Base-by-base conservation (phyloP, 2,329 filamentous ascomycete species). In the Coniochaeta prunicola region DNA sequence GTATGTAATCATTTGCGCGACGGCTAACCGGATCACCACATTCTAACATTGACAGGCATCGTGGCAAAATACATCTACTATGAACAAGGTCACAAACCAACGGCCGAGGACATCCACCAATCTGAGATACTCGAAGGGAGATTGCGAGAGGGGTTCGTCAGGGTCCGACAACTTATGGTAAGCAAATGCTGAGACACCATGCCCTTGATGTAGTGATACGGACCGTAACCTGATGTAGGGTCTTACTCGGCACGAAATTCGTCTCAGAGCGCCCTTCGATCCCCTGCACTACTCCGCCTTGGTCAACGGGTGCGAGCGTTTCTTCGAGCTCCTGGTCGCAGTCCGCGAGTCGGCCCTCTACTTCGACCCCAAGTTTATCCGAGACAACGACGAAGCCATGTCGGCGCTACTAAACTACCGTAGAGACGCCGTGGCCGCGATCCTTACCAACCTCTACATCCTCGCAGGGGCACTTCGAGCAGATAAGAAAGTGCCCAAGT, bases 11-110 rank as follows among this genome's bases (percentile, higher is more conserved):
- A 40, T 40, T 19, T 24, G 40, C 5, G 34, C 13, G 1, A 36
- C 55, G 2, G n/a, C 31, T 4, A 33, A n/a, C 13, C 28, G 12
- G 24, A 31, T 7, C 4, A 15, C 15, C n/a, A 19, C 26, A 6
- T 4, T 19, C 57, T 60, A 42, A 59, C 61, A 60, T 24, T 57
- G 21, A 31, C 26, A 79, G 77, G 71, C 59, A 75, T 82, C 40
- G 77, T 84, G 17, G 78, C 78, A 38, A 79, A 77, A 63, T 86
- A 85, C 58, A 78, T 85, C 28, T 85, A 85, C 66, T 84, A 84
- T 63, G 77, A 82, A 57, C 72, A 79, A 59, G 80, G 80, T 36
- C 70, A 80, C 40, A 76, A 78, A 40, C 83, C 83, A 6, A 79
- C 77, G 0, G 67, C 74, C 19, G 74, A 77, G 61, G 80, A 83